A percentile compares a stretch with the other conserved stretches of the same genome.
These are phyloP conservation scores for Trametes punicea DNA, from an alignment of 768 basidiomycete genomes.

Conservation along the genomic window DNA sequence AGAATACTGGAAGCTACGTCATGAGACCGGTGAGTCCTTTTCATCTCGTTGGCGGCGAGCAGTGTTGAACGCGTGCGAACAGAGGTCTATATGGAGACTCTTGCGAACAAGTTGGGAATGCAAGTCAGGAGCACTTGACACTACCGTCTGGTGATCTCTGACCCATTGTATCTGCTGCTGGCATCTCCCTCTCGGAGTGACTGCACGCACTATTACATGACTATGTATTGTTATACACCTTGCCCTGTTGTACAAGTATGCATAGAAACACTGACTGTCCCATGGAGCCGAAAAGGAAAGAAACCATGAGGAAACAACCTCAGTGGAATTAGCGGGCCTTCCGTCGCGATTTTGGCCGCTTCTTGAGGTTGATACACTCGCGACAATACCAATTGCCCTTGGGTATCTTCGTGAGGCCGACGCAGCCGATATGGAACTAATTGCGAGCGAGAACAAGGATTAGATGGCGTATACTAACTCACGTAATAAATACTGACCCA, in stretches of 20 bases:
- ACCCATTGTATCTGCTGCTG: not conserved
- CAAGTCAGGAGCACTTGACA: constrained; percentile 26
- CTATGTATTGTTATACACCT: constrained; percentile 1
- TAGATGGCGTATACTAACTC: not conserved
- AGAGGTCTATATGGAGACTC: constrained; percentile 87
- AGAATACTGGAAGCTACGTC: constrained; percentile 81
- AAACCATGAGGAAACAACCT: not conserved
- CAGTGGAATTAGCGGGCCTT: not conserved
- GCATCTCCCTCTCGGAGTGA: too few relatives aligned
- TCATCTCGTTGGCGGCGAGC: not conserved
- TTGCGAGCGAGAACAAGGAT: not conserved
- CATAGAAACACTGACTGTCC: not conserved
- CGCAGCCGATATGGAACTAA: constrained; percentile 74
- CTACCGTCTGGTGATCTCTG: not conserved
- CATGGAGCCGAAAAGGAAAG: not conserved
- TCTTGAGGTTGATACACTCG: constrained; percentile 42
- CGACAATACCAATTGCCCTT: constrained; percentile 70
- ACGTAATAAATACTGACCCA: constrained; percentile 57
- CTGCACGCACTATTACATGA: not conserved
- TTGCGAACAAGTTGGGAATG: constrained; percentile 69
- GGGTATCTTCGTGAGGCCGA: constrained; percentile 56
- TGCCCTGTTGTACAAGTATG: constrained; percentile 18
- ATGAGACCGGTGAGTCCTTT: constrained; percentile 57
- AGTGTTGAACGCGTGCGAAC: not conserved
- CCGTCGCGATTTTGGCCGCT: constrained; percentile 16